phyloP scores from a whole-genome alignment of 2,329 filamentous ascomycete genomes.

The Fusarium domesticum region DNA sequence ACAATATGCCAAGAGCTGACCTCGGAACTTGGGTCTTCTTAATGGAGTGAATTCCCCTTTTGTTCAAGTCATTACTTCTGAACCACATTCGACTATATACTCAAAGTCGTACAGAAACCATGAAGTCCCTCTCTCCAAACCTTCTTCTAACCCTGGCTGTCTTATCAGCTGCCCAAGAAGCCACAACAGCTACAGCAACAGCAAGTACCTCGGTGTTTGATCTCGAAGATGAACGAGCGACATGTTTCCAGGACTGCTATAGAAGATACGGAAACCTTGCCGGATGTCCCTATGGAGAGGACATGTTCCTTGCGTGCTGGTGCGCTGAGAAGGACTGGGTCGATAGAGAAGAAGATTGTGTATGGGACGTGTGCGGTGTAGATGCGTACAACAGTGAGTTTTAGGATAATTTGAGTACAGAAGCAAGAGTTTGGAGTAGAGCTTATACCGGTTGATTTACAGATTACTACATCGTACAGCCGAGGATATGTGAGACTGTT shows the following conservation, averaged over 20 bases:
- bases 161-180: too few relatives aligned
- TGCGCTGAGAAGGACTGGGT: constrained; percentile 9
- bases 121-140: too few relatives aligned
- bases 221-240: constrained; percentile 1
- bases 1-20: too few relatives aligned
- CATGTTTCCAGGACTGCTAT: constrained; percentile 8
- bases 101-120: too few relatives aligned
- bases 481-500: constrained; percentile 1
- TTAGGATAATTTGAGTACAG: fast-evolving
- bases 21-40: too few relatives aligned
- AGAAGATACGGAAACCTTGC: constrained; percentile 4
- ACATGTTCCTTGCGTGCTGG: constrained; percentile 5
- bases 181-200: background rate
- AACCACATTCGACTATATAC: too few relatives aligned
- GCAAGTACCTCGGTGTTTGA: background rate
- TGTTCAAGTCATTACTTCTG: too few relatives aligned
- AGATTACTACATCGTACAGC: constrained; percentile 1
- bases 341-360: constrained; percentile 9
- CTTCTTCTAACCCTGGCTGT: too few relatives aligned
- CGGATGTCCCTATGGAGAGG: constrained; percentile 2
- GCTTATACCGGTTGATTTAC: fast-evolving
- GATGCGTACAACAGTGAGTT: constrained; percentile 11
- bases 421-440: background rate
- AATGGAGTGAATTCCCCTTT: too few relatives aligned
- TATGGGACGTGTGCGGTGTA: constrained; percentile 5